Evolutionary conservation across 257 asterid genomes (phyloP).

Genomic region (Phtheirospermum japonicum): DNA sequence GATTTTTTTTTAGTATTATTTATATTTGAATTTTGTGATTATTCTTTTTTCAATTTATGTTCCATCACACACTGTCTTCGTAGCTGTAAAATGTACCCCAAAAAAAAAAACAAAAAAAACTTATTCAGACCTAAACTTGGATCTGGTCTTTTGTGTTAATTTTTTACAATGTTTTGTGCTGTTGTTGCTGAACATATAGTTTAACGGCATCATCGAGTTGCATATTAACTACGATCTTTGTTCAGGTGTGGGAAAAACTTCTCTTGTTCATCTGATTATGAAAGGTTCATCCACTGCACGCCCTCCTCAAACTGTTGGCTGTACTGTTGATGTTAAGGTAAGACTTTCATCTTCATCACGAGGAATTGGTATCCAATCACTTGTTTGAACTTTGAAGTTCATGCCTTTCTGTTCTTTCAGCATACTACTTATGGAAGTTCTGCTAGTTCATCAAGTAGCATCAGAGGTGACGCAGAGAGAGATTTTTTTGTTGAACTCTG

Average conservation of each 20-base stretch:
- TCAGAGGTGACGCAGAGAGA: slow-evolving; percentile 60
- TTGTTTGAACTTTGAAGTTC: slow-evolving; percentile 10
- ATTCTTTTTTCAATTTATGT: not conserved
- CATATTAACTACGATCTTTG: slow-evolving; percentile 21
- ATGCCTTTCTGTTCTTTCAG: slow-evolving; percentile 37
- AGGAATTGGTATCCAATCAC: slow-evolving; percentile 18
- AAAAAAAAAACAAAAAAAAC: not conserved
- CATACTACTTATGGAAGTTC: slow-evolving; percentile 74
- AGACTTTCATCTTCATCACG: slow-evolving; percentile 21
- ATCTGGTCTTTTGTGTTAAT: not conserved
- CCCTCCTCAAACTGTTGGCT: slow-evolving; percentile 92
- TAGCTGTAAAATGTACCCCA: not conserved
- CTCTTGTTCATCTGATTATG: slow-evolving; percentile 87
- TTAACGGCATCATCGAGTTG: slow-evolving; percentile 5
- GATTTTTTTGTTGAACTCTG: slow-evolving; percentile 90
- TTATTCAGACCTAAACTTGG: not conserved
- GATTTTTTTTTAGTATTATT: not conserved
- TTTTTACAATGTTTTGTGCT: not conserved
- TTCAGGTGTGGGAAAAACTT: slow-evolving; percentile 91
- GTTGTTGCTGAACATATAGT: not conserved
- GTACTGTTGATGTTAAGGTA: slow-evolving; percentile 80
- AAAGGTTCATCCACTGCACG: slow-evolving; percentile 72
- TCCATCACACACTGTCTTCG: not conserved
- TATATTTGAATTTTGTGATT: not conserved
- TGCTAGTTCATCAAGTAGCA: slow-evolving; percentile 72